Conservation (phyloP, 495 filamentous ascomycete genomes). For the Pseudomonodictys pantanalensis region DNA sequence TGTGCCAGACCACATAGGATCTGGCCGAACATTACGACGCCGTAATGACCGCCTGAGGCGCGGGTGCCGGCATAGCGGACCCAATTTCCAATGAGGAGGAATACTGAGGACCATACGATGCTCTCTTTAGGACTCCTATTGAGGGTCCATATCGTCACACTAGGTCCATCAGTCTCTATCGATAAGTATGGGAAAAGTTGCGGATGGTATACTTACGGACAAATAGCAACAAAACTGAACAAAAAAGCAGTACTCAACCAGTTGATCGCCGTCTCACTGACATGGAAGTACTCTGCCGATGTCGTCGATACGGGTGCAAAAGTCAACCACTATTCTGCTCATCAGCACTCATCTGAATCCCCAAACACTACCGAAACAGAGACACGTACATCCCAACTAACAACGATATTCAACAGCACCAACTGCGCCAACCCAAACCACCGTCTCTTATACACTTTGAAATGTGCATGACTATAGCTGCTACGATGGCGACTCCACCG, state of each 20-base stretch:
- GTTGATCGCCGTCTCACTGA: constrained; percentile 76
- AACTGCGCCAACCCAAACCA: constrained; percentile 86
- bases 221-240: constrained; percentile 73
- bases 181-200: background rate
- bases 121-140: constrained; percentile 74
- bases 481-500: background rate
- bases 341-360: background rate
- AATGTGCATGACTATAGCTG: constrained; percentile 40
- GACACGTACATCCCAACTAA: constrained; percentile 86
- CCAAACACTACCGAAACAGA: background rate
- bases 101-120: constrained; percentile 67
- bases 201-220: constrained; percentile 56
- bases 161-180: constrained; percentile 27
- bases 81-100: constrained; percentile 85
- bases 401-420: constrained; percentile 84
- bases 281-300: constrained; percentile 70
- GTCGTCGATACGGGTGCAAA: constrained; percentile 81
- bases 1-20: constrained; percentile 86
- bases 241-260: constrained; percentile 87
- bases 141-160: constrained; percentile 70
- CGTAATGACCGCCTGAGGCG: constrained; percentile 60
- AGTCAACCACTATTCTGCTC: constrained; percentile 71
- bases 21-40: constrained; percentile 89
- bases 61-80: constrained; percentile 81
- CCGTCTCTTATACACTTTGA: constrained; percentile 80